phyloP scores from a whole-genome alignment of 148 eudicot species.

The Selenicereus undatus region DNA sequence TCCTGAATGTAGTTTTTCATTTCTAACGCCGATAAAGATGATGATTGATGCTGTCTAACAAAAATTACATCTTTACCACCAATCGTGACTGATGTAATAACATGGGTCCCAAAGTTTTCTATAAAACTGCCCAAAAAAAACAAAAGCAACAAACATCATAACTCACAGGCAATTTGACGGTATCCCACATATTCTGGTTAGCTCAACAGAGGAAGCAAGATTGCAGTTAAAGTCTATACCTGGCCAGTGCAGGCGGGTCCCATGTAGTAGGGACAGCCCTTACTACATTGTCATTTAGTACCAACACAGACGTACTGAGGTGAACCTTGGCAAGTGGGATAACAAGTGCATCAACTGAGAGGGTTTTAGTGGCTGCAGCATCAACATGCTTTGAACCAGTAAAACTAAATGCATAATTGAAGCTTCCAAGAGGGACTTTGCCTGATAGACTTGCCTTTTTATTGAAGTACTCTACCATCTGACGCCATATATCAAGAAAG shows the following conservation, averaged over 20 bases:
- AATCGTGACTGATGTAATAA: slow-evolving; percentile 79
- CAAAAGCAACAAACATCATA: neutral
- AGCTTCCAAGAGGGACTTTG: slow-evolving; percentile 72
- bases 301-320: slow-evolving; percentile 41
- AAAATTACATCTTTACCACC: slow-evolving; percentile 93
- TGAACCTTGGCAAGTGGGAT: slow-evolving; percentile 69
- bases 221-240: slow-evolving; percentile 38
- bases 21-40: slow-evolving; percentile 65
- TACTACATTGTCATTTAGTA: slow-evolving; percentile 60
- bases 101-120: slow-evolving; percentile 82
- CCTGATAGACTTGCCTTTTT: slow-evolving; percentile 60
- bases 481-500: slow-evolving; percentile 24
- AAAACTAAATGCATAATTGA: slow-evolving; percentile 85
- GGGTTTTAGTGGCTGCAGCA: slow-evolving; percentile 69
- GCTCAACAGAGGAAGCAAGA: neutral
- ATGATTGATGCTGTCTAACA: slow-evolving; percentile 74
- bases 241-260: slow-evolving; percentile 86
- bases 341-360: slow-evolving; percentile 61
- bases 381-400: slow-evolving; percentile 77
- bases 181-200: neutral
- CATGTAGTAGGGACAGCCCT: slow-evolving; percentile 67
- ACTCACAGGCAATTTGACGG: neutral
- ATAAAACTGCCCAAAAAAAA: slow-evolving; percentile 52
- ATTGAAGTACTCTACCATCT: slow-evolving; percentile 90
- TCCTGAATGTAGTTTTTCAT: slow-evolving; percentile 81